Percentiles rank a stretch among this genome's conserved stretches.
Evolutionary conservation across 2,329 filamentous ascomycete species (phyloP).

Genomic region (Pyrenochaeta sp.): DNA sequence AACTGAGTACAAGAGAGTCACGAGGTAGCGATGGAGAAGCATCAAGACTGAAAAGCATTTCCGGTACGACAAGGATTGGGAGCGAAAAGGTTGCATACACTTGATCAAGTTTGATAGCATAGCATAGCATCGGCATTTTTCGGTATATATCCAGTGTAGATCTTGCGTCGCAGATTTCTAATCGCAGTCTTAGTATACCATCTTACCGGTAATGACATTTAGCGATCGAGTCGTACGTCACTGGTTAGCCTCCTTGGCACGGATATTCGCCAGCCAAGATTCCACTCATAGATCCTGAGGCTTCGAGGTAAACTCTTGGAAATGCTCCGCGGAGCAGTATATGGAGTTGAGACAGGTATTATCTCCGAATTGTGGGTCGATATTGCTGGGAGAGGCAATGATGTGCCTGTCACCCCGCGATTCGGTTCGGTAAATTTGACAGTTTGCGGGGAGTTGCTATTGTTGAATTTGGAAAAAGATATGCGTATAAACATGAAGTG

Average conservation of each 20-base stretch:
- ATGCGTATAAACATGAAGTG: background rate
- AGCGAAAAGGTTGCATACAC: background rate
- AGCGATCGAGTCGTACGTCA: background rate
- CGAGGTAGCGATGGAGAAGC: background rate
- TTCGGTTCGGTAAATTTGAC: slow-evolving; percentile 6
- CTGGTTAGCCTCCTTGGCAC: background rate
- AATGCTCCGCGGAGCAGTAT: background rate
- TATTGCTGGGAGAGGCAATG: background rate
- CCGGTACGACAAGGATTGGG: background rate
- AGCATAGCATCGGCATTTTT: slow-evolving; percentile 9
- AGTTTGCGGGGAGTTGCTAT: slow-evolving; percentile 5
- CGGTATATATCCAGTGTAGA: background rate
- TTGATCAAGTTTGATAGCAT: slow-evolving; percentile 14
- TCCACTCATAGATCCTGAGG: background rate
- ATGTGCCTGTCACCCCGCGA: slow-evolving; percentile 13
- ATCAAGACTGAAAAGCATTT: background rate
- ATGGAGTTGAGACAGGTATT: background rate
- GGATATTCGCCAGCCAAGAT: background rate
- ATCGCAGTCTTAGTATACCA: background rate
- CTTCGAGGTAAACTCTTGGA: background rate
- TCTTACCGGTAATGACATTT: background rate
- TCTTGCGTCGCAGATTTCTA: background rate
- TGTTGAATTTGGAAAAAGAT: background rate
- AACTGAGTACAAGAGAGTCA: too few species aligned
- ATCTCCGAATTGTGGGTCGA: background rate